phyloP scores from a whole-genome alignment of 2,329 filamentous ascomycete genomes.

The Cordyceps tenuipes region DNA sequence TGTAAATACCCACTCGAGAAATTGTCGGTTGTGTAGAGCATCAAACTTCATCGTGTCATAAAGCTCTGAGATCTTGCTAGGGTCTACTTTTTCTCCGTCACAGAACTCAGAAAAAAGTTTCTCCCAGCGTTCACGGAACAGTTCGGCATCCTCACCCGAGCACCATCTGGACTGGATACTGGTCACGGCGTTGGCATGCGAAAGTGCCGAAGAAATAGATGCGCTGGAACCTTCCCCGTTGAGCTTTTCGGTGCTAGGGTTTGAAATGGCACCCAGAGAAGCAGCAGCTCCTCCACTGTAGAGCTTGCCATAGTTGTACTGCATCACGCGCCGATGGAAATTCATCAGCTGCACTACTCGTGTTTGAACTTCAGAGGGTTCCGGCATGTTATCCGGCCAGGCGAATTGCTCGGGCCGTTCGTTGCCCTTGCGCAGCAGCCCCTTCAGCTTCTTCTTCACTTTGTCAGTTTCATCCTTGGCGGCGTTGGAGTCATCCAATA shows the following conservation, averaged over 20 bases:
- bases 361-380: constrained; percentile 86
- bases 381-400: constrained; percentile 93
- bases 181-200: constrained; percentile 54
- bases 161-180: constrained; percentile 90
- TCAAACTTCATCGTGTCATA: constrained; percentile 99
- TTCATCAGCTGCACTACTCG: constrained; percentile 95
- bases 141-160: constrained; percentile 85
- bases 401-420: constrained; percentile 91
- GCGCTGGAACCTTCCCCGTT: constrained; percentile 32
- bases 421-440: constrained; percentile 81
- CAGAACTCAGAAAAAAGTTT: constrained; percentile 96
- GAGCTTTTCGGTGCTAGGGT: constrained; percentile 39
- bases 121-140: constrained; percentile 97
- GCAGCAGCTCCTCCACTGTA: constrained; percentile 57
- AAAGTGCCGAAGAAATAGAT: constrained; percentile 41
- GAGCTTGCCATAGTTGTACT: constrained; percentile 81
- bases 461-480: constrained; percentile 99
- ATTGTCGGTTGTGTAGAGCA: constrained; percentile 90
- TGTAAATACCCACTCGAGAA: constrained; percentile 95
- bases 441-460: constrained; percentile 98
- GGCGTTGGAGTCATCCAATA: constrained; percentile 94
- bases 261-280: constrained; percentile 50
- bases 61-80: constrained; percentile 95
- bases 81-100: constrained; percentile 95
- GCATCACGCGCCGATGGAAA: constrained; percentile 92